Conservation (phyloP, 176 grass and related monocot species). For the Oryza punctata region DNA sequence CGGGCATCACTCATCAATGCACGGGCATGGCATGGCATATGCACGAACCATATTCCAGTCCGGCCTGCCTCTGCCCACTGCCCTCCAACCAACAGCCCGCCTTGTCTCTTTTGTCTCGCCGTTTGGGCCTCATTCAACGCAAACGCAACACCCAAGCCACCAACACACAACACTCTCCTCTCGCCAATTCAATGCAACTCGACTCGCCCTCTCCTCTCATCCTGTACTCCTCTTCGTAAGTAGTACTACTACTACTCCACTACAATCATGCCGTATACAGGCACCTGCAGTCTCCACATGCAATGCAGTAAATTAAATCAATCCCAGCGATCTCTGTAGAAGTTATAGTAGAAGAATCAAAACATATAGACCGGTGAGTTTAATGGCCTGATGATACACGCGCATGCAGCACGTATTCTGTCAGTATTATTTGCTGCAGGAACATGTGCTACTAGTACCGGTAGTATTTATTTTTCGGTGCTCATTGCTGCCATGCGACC, state of each 20-base stretch:
- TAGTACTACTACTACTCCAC: too few relatives aligned
- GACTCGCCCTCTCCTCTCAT: neutral
- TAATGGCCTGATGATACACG: neutral
- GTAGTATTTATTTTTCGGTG: neutral
- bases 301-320: neutral
- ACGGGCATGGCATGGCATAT: neutral
- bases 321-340: neutral
- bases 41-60: neutral
- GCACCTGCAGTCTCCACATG: neutral
- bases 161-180: neutral
- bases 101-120: conserved; percentile 43
- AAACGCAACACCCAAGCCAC: neutral
- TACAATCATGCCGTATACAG: neutral
- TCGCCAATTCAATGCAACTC: neutral
- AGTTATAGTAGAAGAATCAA: neutral
- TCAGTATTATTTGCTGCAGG: neutral
- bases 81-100: neutral
- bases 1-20: neutral
- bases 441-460: neutral
- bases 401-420: neutral
- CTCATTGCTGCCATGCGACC: neutral
- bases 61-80: neutral
- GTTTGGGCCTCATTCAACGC: conserved; percentile 15
- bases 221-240: neutral
- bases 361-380: neutral